phyloP scores from a whole-genome alignment of 2,329 filamentous ascomycete species.

The Paecilomyces formosus region DNA sequence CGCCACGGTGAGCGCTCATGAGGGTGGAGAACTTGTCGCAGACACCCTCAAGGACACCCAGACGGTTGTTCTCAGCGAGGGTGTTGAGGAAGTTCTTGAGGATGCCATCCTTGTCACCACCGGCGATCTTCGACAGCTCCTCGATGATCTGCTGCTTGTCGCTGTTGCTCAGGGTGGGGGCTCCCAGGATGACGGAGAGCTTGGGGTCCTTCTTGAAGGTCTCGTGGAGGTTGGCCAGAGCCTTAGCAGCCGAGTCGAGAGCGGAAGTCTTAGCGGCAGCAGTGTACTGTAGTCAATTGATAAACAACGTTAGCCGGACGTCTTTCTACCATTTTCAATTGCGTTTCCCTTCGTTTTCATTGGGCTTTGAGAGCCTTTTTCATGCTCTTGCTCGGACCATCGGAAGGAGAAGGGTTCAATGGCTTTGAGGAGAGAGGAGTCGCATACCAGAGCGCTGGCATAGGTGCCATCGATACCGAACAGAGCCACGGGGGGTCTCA shows the following conservation, averaged over 20 bases:
- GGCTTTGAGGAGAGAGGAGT: neutral
- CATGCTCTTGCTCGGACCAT: neutral
- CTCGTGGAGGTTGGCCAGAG: conserved; percentile 62
- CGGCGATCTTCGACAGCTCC: conserved; percentile 80
- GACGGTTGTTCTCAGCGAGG: conserved; percentile 92
- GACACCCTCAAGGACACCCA: conserved; percentile 73
- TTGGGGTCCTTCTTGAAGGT: conserved; percentile 78
- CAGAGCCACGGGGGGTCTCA: conserved; percentile 81
- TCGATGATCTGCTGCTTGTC: conserved; percentile 83
- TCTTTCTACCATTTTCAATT: conserved; percentile 4
- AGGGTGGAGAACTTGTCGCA: conserved; percentile 79
- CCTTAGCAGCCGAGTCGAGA: conserved; percentile 79
- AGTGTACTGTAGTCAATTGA: conserved; percentile 64
- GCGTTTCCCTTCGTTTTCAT: neutral
- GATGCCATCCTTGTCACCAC: conserved; percentile 64
- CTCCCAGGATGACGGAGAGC: conserved; percentile 65
- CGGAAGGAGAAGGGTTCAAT: neutral
- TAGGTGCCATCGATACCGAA: conserved; percentile 98
- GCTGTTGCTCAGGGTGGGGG: conserved; percentile 66
- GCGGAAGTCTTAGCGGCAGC: conserved; percentile 80
- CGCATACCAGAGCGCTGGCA: conserved; percentile 90
- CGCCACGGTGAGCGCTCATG: conserved; percentile 82
- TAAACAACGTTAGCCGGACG: conserved; percentile 1
- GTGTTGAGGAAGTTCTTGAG: conserved; percentile 90
- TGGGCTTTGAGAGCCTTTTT: neutral